These are phyloP conservation scores for Elaphomyces granulatus DNA, from an alignment of 495 filamentous ascomycete genomes.

Conservation along the genomic window DNA sequence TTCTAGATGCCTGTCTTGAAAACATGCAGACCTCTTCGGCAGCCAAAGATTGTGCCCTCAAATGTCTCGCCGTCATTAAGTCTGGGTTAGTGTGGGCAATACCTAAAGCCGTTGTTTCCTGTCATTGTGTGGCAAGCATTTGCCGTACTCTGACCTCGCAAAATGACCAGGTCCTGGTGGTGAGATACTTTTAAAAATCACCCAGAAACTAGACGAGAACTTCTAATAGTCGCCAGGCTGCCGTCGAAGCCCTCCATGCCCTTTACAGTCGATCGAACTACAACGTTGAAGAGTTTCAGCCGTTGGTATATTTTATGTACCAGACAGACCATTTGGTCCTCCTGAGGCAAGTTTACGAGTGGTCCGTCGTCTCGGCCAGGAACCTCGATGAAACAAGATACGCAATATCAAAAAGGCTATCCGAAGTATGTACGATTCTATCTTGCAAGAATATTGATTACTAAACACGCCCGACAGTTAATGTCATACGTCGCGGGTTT, in stretches of 20 bases:
- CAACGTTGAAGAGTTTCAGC: slow-evolving; percentile 63
- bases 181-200: slow-evolving; percentile 23
- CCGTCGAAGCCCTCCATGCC: slow-evolving; percentile 68
- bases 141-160: slow-evolving; percentile 60
- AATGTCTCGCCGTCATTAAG: slow-evolving; percentile 58
- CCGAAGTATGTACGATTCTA: slow-evolving; percentile 48
- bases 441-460: not conserved
- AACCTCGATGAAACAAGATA: slow-evolving; percentile 87
- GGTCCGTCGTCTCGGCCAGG: slow-evolving; percentile 62
- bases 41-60: slow-evolving; percentile 47
- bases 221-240: slow-evolving; percentile 41
- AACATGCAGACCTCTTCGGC: slow-evolving; percentile 49
- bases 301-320: slow-evolving; percentile 68
- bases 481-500: slow-evolving; percentile 72
- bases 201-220: slow-evolving; percentile 12
- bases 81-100: slow-evolving; percentile 73
- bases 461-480: slow-evolving; percentile 35
- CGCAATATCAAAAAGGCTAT: slow-evolving; percentile 79
- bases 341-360: slow-evolving; percentile 64
- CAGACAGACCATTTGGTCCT: slow-evolving; percentile 51
- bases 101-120: slow-evolving; percentile 58
- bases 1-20: slow-evolving; percentile 59
- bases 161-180: slow-evolving; percentile 61
- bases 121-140: slow-evolving; percentile 54
- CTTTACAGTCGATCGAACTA: slow-evolving; percentile 64